phyloP scores from a whole-genome alignment of 2,329 filamentous ascomycete species.

The Cytospora mali region DNA sequence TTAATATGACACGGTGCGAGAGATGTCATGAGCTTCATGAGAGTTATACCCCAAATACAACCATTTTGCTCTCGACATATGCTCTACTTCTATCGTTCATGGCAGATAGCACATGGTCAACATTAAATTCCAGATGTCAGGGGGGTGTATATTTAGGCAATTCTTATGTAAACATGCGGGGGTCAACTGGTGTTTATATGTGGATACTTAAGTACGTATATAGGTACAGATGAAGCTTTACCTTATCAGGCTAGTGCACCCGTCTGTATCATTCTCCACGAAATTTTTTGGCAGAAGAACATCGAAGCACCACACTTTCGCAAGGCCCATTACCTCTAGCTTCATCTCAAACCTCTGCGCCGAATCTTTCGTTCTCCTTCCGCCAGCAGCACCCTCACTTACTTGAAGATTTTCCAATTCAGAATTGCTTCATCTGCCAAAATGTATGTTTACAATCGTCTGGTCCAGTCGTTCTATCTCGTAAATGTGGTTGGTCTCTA shows the following conservation, averaged over 20 bases:
- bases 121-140: too few species aligned
- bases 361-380: not conserved
- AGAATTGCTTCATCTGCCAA: conserved; percentile 1
- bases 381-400: not conserved
- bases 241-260: not conserved
- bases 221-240: not conserved
- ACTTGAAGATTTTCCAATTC: not conserved
- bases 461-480: not conserved
- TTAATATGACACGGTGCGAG: conserved; percentile 8
- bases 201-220: too few species aligned
- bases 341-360: not conserved
- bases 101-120: too few species aligned
- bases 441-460: conserved; percentile 13
- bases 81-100: too few species aligned
- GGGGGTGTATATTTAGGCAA: too few species aligned
- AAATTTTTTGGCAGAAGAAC: conserved; percentile 1
- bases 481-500: conserved; percentile 4
- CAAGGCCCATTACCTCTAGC: not conserved
- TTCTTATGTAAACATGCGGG: too few species aligned
- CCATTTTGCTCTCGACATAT: conserved; percentile 4
- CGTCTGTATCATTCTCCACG: not conserved
- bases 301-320: not conserved
- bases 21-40: conserved; percentile 24
- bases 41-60: conserved; percentile 26
- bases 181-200: not conserved